Evolutionary conservation across 768 basidiomycete genomes (phyloP), one percentile per base, ranked within the genome.

Genomic region (Hygrocybe coccinea): DNA sequence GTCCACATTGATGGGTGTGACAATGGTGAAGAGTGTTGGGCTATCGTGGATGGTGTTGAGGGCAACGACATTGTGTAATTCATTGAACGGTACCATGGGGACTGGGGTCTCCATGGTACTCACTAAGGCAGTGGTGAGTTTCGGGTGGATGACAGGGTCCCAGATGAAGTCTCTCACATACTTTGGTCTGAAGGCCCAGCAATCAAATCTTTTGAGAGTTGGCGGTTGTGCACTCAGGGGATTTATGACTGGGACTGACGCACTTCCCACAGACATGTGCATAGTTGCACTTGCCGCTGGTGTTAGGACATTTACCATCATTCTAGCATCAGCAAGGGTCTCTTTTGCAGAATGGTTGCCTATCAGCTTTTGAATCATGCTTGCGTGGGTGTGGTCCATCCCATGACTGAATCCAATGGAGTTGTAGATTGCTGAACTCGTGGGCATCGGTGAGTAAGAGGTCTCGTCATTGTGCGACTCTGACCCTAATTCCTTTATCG

Each of bases 1-100:
- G 24, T 64, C 55, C 2, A 64, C 59, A 21, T 65, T 59, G 54
- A 71, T 62, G 0, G 66, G 68, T 1, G 64, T 67, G 4, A 60
- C 54, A 43, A 70, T 59, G 2, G 51, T 5, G 56, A 70, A 64
- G 0, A 65, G 55, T 50, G 62, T 24, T 0, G 59, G 55, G 33
- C 57, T 0, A 0, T 25, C 21, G 1, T 5, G 1, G 7, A 62
- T 57, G 25, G 59, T 57, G 2, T 35, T 25, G 17, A 35, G 12
- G 11, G 25, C 38, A 1, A 3, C 1, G 10, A 3, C n/a, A 33
- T 52, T 45, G 1, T 41, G 21, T 19, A 52, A 35, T n/a, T 52
- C 50, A 21, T 24, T 15, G 6, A 17, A 19, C 21, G 52, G 24
- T 2, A 41, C 1, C 1, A 50, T 38, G 11, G 56, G 56, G 10